Base-by-base conservation (phyloP, 768 basidiomycete genomes). In the Lactarius evosmus region DNA sequence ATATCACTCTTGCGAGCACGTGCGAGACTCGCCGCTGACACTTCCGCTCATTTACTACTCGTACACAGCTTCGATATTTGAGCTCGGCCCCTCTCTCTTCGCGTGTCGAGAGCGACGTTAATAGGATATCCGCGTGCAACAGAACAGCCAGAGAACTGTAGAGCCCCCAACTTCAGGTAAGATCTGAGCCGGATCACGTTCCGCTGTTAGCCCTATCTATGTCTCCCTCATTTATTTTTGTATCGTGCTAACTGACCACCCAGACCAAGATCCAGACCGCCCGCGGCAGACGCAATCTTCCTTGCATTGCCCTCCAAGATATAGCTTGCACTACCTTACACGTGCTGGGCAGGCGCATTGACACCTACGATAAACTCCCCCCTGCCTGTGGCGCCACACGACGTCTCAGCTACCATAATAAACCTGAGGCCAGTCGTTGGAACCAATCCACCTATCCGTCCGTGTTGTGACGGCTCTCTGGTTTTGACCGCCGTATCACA, bases 51-150 rank as follows among this genome's bases (percentile, higher is more conserved):
- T 63, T 80, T 7, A 76, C 69, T 7, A 58, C 65, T 30, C 63
- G 67, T 38, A n/a, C 70, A 65, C 56, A 69, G 63, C 78, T 95
- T 49, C 91, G 92, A 69, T 95, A 90, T 74, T 97, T 94, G 94
- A 83, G 86, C 2, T 80, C 82, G 0, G 81, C 80, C 4, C 77
- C 77, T 4, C 71, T 71, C 41, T 81, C 82, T 22, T 40, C 17
- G 14, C 17, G 40, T 19, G 40, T 46, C 25, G 44, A 25, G 22
- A 25, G 22, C 44, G 22, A 25, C 12, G n/a, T 46, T 22, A 17
- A 46, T 12, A 14, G 8, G 11, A 44, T 9, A 19, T 19, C 40
- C 7, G 40, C 40, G 40, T n/a, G n/a, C 9, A 44, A 44, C 41
- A 44, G 41, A 44, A 22, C n/a, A 46, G 4, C n/a, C 9, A n/a